Evolutionary conservation across 192 early-diverging fungal species (phyloP).

Genomic region (Haplosporangium gracile): DNA sequence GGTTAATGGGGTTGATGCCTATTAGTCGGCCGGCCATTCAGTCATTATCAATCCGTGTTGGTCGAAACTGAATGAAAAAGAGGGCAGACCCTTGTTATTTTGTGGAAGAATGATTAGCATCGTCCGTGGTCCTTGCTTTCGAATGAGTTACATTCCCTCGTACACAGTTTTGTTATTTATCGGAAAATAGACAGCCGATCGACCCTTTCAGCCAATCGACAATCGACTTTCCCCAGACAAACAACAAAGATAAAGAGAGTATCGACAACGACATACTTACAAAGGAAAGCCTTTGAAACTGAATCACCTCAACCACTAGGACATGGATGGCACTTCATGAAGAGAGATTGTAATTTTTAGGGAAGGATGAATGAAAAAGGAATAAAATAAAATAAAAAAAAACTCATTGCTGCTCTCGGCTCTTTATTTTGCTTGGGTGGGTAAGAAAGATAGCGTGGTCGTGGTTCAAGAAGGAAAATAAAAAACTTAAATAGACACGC

Average conservation of each 20-base stretch:
- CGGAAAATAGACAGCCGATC: constrained; percentile 10
- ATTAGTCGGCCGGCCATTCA: not conserved
- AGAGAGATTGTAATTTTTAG: not conserved
- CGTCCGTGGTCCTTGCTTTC: not conserved
- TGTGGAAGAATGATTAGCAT: constrained; percentile 10
- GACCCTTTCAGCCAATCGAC: not conserved
- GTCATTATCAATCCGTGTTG: not conserved
- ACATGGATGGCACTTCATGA: not conserved
- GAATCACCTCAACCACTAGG: not conserved
- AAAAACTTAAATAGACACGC: not conserved
- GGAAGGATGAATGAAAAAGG: not conserved
- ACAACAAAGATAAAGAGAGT: not conserved
- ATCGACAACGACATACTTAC: not conserved
- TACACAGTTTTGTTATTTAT: not conserved
- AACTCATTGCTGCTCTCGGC: not conserved
- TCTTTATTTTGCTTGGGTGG: not conserved
- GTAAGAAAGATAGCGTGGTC: not conserved
- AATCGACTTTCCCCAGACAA: not conserved
- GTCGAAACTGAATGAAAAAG: not conserved
- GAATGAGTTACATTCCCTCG: not conserved
- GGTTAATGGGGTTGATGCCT: not conserved
- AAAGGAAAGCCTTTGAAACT: not conserved
- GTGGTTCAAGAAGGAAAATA: not conserved
- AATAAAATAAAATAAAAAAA: not conserved
- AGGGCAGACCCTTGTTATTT: not conserved